phyloP scores from a whole-genome alignment of 1,139 yeast species.

The Candida buenavistaensis region DNA sequence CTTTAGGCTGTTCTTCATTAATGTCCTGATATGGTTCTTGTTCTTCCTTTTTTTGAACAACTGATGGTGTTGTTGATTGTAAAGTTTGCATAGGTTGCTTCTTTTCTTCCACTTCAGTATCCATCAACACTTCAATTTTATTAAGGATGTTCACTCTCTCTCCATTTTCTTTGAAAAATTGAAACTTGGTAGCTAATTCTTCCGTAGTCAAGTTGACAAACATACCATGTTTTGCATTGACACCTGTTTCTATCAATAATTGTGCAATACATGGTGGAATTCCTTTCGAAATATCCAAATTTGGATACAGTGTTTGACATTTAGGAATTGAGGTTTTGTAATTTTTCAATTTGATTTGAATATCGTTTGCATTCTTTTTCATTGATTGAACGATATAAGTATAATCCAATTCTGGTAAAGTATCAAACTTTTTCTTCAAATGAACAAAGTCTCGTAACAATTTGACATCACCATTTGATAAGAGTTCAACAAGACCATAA shows the following conservation, averaged over 20 bases:
- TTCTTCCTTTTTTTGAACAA: neutral
- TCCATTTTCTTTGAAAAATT: constrained; percentile 41
- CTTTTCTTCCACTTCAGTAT: constrained; percentile 17
- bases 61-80: neutral
- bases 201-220: constrained; percentile 43
- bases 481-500: constrained; percentile 79
- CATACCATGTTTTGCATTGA: constrained; percentile 43
- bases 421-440: constrained; percentile 49
- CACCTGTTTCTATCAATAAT: constrained; percentile 48
- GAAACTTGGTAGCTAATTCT: constrained; percentile 37
- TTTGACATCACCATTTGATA: constrained; percentile 54
- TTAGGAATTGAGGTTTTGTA: constrained; percentile 25
- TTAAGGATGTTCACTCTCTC: constrained; percentile 20
- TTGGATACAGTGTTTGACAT: constrained; percentile 50
- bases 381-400: constrained; percentile 25
- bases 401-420: constrained; percentile 28
- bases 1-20: constrained; percentile 14
- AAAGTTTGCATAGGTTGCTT: neutral
- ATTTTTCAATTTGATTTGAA: constrained; percentile 25
- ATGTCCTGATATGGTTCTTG: neutral
- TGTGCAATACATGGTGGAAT: constrained; percentile 51
- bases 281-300: constrained; percentile 50
- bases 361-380: constrained; percentile 26
- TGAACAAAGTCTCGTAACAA: constrained; percentile 54
- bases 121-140: constrained; percentile 22